Conservation (phyloP, 345 rosid species). For the Brassica incana region DNA sequence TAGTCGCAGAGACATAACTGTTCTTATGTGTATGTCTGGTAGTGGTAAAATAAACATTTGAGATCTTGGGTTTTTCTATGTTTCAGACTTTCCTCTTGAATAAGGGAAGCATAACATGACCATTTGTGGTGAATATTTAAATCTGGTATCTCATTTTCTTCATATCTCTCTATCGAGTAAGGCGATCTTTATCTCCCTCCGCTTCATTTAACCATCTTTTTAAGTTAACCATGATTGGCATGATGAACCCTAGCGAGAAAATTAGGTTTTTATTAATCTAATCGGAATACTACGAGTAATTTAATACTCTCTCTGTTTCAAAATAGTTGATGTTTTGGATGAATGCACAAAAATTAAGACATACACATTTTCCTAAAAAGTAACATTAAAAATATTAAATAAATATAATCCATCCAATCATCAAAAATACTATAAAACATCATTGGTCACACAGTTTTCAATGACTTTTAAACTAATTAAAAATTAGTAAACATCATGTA, state of each 20-base stretch:
- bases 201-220: not conserved
- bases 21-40: not conserved
- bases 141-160: not conserved
- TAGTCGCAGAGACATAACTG: not conserved
- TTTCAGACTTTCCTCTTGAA: not conserved
- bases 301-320: too few relatives aligned
- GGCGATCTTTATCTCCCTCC: not conserved
- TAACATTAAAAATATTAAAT: too few relatives aligned
- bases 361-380: too few relatives aligned
- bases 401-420: too few relatives aligned
- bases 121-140: not conserved
- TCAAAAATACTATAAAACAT: too few relatives aligned
- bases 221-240: not conserved
- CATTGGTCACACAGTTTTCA: too few relatives aligned
- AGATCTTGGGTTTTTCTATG: not conserved
- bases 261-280: not conserved
- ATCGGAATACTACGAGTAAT: not conserved
- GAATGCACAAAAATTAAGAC: too few relatives aligned
- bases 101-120: not conserved
- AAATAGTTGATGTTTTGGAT: too few relatives aligned
- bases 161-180: not conserved
- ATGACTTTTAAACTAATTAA: too few relatives aligned
- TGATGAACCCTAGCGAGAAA: slow-evolving; percentile 15
- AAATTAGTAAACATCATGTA: too few relatives aligned
- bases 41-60: not conserved